Evolutionary conservation across 2,329 filamentous ascomycete species (phyloP), one percentile per base, ranked within the genome.

Genomic region (Curvularia eragrostidis): DNA sequence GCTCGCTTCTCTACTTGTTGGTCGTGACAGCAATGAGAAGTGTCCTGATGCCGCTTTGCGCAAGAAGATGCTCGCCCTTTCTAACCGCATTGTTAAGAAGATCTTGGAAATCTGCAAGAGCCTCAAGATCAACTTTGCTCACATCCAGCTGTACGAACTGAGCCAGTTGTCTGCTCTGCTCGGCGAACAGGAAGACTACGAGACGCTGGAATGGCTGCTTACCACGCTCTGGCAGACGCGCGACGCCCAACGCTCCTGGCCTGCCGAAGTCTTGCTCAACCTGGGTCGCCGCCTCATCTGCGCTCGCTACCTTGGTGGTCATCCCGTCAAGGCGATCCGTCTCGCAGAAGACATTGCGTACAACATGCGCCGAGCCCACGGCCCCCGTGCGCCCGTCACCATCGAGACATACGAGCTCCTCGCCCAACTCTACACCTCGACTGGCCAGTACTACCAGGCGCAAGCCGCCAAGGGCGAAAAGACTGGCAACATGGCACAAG

Each of bases 311-410:
- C 79, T 81, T 41, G 78, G 80, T 30, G 79, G 79, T 39, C 74
- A 80, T 44, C 77, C 79, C 43, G 72, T 79, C 59, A 73, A 73
- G 21, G 71, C 72, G 5, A 72, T 75, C 48, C 66, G 67, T 10
- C 79, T 85, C 1, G 81, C 79, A 69, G 83, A 83, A 65, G 81
- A 83, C 66, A 84, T 85, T 55, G 81, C 80, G 38, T 85, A 85
- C 76, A 85, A 85, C 66, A 76, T 84, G 60, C 80, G 81, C 10
- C 81, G 83, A 21, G 82, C 82, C 5, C 82, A 82, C 70, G 83
- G 83, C 3, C 77, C 78, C 28, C 77, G 78, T 8, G 78, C 83
- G 43, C 75, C 76, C 0, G 74, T 80, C 26, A 83, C 82, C 0
- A 67, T 84, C 51, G 79, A 83, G 52, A 80, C 82, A 63, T 82